Evolutionary conservation across 257 asterid genomes (phyloP).

Genomic region (Henckelia pumila): DNA sequence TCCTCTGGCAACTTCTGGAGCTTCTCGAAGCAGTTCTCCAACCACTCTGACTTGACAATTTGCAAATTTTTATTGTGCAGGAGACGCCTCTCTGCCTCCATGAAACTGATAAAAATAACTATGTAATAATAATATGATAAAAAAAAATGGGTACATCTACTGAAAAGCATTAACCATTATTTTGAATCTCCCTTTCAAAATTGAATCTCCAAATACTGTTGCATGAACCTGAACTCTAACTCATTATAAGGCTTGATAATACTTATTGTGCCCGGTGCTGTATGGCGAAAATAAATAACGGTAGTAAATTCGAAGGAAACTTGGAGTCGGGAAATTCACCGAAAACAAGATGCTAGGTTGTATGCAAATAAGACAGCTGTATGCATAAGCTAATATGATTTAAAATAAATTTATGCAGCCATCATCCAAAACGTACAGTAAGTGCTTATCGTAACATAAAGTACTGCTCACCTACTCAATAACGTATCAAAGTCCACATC

Average conservation of each 20-base stretch:
- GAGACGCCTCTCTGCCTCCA: conserved; percentile 49
- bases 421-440: background rate
- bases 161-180: conserved; percentile 5
- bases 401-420: conserved; percentile 14
- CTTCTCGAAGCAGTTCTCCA: conserved; percentile 68
- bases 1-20: conserved; percentile 60
- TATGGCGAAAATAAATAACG: background rate
- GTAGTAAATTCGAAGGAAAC: background rate
- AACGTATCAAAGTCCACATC: conserved; percentile 46
- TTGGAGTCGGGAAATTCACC: conserved; percentile 1
- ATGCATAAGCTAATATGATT: background rate
- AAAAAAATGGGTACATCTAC: conserved; percentile 5
- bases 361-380: background rate
- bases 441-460: conserved; percentile 2
- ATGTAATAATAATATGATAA: conserved; percentile 12
- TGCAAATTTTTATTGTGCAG: conserved; percentile 50
- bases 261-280: background rate
- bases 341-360: conserved; percentile 7
- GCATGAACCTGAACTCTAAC: background rate
- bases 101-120: conserved; percentile 51
- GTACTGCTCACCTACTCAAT: conserved; percentile 50
- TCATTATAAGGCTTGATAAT: background rate
- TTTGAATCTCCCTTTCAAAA: background rate
- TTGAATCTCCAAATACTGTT: conserved; percentile 5
- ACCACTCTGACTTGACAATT: conserved; percentile 69